phyloP scores from a whole-genome alignment of 306 rosid genomes.

The Trifolium fragiferum region DNA sequence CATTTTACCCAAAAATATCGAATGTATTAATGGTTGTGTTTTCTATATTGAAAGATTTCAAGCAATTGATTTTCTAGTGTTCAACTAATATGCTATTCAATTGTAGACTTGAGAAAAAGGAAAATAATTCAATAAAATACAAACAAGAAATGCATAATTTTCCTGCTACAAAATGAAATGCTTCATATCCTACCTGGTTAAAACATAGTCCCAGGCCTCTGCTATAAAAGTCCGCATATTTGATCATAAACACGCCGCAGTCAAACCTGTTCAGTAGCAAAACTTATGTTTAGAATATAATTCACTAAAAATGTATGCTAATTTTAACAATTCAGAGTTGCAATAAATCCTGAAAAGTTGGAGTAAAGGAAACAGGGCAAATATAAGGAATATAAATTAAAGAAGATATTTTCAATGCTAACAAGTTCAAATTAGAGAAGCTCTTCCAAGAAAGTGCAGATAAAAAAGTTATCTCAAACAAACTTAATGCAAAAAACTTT shows the following conservation, averaged over 20 bases:
- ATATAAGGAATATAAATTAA: slow-evolving; percentile 18
- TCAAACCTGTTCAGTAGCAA: slow-evolving; percentile 66
- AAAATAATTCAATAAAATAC: slow-evolving; percentile 16
- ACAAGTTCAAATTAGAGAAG: slow-evolving; percentile 25
- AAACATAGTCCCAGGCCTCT: slow-evolving; percentile 86
- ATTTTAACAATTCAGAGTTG: slow-evolving; percentile 18
- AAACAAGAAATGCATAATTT: slow-evolving; percentile 3
- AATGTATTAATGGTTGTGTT: background rate
- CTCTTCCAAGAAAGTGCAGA: slow-evolving; percentile 12
- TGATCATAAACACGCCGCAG: slow-evolving; percentile 94
- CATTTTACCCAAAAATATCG: background rate
- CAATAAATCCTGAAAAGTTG: slow-evolving; percentile 3
- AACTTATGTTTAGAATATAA: slow-evolving; percentile 31
- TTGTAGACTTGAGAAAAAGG: slow-evolving; percentile 6
- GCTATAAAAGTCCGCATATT: slow-evolving; percentile 94
- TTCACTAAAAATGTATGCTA: slow-evolving; percentile 1
- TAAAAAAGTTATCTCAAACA: slow-evolving; percentile 20
- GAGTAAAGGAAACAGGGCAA: background rate
- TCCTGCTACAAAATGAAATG: slow-evolving; percentile 28
- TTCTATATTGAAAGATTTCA: slow-evolving; percentile 20
- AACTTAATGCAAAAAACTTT: slow-evolving; percentile 23
- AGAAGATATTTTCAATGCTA: slow-evolving; percentile 22
- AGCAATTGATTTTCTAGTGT: slow-evolving; percentile 13
- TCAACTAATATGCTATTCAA: slow-evolving; percentile 9
- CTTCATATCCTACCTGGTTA: slow-evolving; percentile 70